A percentile compares a stretch with the other conserved stretches of the same genome.
These are phyloP conservation scores for Tardiomyces blankii DNA, from an alignment of 1,139 yeast species.

Conservation along the genomic window DNA sequence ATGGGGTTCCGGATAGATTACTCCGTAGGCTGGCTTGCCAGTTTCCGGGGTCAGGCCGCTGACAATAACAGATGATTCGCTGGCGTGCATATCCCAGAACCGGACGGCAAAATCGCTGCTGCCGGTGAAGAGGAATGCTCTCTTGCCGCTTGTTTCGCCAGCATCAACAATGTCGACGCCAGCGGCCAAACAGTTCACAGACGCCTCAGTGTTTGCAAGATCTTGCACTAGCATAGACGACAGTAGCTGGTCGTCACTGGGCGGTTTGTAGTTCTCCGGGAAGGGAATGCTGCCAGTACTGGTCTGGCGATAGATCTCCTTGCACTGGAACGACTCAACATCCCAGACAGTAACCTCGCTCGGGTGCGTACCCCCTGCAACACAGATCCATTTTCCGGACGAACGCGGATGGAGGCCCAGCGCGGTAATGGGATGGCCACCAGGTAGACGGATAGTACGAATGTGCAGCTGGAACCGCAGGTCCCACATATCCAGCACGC, in stretches of 20 bases:
- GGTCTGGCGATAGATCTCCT: conserved; percentile 33
- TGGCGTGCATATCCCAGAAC: conserved; percentile 36
- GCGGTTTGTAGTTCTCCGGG: background rate
- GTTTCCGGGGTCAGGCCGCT: conserved; percentile 19
- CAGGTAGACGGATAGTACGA: conserved; percentile 49
- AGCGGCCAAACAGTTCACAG: conserved; percentile 7
- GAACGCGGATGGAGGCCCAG: conserved; percentile 35
- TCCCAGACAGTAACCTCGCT: conserved; percentile 70
- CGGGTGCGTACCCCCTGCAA: conserved; percentile 56
- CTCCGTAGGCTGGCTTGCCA: conserved; percentile 22
- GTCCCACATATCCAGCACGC: conserved; percentile 75
- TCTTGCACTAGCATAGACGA: conserved; percentile 2
- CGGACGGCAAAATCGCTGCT: conserved; percentile 33
- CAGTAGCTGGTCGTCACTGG: background rate
- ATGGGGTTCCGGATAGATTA: conserved; percentile 19
- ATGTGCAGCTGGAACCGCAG: conserved; percentile 51
- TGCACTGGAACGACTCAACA: conserved; percentile 51
- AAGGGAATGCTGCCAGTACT: conserved; percentile 1
- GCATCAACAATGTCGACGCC: conserved; percentile 15
- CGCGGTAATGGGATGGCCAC: conserved; percentile 35
- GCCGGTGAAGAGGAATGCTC: conserved; percentile 25
- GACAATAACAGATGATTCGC: conserved; percentile 30
- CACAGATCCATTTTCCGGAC: conserved; percentile 34
- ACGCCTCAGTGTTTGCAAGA: conserved; percentile 5
- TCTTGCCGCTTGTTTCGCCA: conserved; percentile 17